Evolutionary conservation across 2,329 filamentous ascomycete genomes (phyloP).

Genomic region (Cladophialophora carrionii): DNA sequence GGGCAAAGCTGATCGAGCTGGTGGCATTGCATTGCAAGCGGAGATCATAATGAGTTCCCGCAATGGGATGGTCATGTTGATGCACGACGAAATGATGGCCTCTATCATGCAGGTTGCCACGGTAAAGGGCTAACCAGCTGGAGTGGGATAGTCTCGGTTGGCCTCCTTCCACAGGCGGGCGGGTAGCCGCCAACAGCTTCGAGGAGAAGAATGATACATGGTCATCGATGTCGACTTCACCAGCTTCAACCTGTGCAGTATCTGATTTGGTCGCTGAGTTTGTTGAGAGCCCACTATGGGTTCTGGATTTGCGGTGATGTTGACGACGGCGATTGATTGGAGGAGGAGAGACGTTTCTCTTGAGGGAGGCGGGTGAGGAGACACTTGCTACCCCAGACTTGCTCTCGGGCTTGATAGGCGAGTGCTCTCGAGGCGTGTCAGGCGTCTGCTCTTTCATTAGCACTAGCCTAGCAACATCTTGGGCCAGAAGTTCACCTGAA

Average conservation of each 20-base stretch:
- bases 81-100: slow-evolving; percentile 69
- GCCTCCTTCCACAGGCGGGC: slow-evolving; percentile 26
- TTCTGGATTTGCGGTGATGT: slow-evolving; percentile 2
- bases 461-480: neutral
- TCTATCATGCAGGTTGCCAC: slow-evolving; percentile 50
- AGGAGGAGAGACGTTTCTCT: slow-evolving; percentile 32
- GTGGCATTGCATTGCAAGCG: slow-evolving; percentile 69
- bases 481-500: neutral
- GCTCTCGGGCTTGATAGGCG: slow-evolving; percentile 20
- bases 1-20: slow-evolving; percentile 66
- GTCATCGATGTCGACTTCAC: slow-evolving; percentile 52
- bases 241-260: slow-evolving; percentile 57
- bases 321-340: slow-evolving; percentile 18
- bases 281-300: slow-evolving; percentile 5
- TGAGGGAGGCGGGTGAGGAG: slow-evolving; percentile 27
- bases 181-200: slow-evolving; percentile 45
- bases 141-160: slow-evolving; percentile 47
- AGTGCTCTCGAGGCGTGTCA: slow-evolving; percentile 17
- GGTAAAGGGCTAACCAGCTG: slow-evolving; percentile 53
- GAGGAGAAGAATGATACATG: slow-evolving; percentile 55
- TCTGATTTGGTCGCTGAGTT: slow-evolving; percentile 9
- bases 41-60: slow-evolving; percentile 70
- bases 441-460: slow-evolving; percentile 24
- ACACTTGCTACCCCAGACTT: slow-evolving; percentile 13
- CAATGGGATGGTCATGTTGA: slow-evolving; percentile 72